Conservation (phyloP, 2,329 filamentous ascomycete species). For the Colletotrichum navitas region DNA sequence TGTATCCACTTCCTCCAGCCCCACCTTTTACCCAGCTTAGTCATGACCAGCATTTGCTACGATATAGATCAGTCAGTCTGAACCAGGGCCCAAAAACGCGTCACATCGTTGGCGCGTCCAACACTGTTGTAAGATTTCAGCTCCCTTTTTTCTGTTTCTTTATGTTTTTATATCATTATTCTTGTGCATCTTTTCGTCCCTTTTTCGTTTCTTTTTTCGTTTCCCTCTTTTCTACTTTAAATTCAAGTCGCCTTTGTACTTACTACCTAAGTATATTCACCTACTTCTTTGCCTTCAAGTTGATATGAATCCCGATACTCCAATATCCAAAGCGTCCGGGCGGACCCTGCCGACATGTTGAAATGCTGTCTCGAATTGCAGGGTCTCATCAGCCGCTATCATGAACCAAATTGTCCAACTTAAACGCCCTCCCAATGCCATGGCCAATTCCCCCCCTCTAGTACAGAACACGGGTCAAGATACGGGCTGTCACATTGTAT, state of each 20-base stretch:
- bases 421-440: conserved; percentile 33
- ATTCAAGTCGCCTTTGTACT: not conserved
- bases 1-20: not conserved
- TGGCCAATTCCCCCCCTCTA: conserved; percentile 45
- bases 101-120: not conserved
- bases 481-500: conserved; percentile 53
- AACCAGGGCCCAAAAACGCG: not conserved
- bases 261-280: not conserved
- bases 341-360: conserved; percentile 32
- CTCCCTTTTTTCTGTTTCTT: not conserved
- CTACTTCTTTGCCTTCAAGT: conserved; percentile 28
- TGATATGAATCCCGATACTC: conserved; percentile 37
- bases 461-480: conserved; percentile 62
- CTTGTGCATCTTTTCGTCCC: too few relatives aligned
- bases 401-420: conserved; percentile 14
- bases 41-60: not conserved
- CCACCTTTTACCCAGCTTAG: not conserved
- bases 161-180: not conserved
- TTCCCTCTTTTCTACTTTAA: not conserved
- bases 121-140: not conserved
- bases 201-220: too few relatives aligned
- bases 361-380: conserved; percentile 28
- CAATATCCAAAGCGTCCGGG: conserved; percentile 21
- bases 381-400: conserved; percentile 15
- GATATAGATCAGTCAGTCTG: not conserved